phyloP scores from a whole-genome alignment of 495 filamentous ascomycete genomes.

The Penicillium antarcticum region DNA sequence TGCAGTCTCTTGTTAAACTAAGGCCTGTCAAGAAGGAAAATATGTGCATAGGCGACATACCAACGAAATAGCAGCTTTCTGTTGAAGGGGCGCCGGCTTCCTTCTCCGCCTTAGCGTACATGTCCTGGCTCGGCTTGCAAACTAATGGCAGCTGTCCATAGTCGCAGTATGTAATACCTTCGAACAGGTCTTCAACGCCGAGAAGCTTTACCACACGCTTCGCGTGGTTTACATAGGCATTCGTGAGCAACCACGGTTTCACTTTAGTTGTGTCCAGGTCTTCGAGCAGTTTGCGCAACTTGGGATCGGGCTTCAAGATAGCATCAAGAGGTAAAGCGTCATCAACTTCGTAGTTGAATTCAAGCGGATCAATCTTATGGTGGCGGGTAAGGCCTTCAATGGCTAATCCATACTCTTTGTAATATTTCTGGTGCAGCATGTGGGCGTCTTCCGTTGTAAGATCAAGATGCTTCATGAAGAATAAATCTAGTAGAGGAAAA shows the following conservation, averaged over 20 bases:
- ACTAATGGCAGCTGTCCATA: conserved; percentile 64
- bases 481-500: conserved; percentile 51
- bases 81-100: conserved; percentile 57
- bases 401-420: conserved; percentile 92
- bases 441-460: conserved; percentile 71
- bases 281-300: conserved; percentile 70
- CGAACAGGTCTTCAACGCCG: conserved; percentile 81
- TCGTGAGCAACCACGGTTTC: conserved; percentile 90
- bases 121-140: conserved; percentile 80
- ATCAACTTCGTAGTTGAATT: conserved; percentile 92
- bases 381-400: conserved; percentile 91
- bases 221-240: conserved; percentile 89
- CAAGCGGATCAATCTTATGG: conserved; percentile 92
- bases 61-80: conserved; percentile 80
- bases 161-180: conserved; percentile 91
- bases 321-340: conserved; percentile 87
- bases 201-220: conserved; percentile 77
- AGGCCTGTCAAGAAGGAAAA: not conserved
- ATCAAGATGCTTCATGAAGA: conserved; percentile 76
- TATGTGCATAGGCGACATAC: conserved; percentile 45
- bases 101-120: conserved; percentile 76
- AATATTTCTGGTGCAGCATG: conserved; percentile 84
- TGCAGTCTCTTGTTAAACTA: conserved; percentile 28
- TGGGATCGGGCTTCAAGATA: conserved; percentile 72
- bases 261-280: conserved; percentile 79